Evolutionary conservation across 805 yeast genomes (phyloP), one percentile per base, ranked within the genome.

Genomic region (Kodamaea laetipori): DNA sequence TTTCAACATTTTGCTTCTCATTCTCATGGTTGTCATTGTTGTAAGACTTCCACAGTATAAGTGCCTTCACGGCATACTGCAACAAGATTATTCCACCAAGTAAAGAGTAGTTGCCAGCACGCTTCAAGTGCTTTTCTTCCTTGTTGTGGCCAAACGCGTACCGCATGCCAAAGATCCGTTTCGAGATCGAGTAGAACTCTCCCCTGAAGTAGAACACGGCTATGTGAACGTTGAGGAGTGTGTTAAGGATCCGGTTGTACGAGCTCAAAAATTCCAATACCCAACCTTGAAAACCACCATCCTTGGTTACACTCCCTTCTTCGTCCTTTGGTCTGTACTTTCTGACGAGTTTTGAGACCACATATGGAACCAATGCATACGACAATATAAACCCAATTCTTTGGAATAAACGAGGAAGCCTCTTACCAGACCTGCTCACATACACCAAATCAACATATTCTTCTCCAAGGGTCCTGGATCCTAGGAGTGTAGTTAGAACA

Each of bases 401-500:
- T 21, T 78, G 68, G 1, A 50, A 15, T 3, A 64, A 23, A 25
- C 60, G 63, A 0, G 86, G 84, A 4, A 84, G 60, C 32, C 66
- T 56, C 13, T 54, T 71, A 0, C 89, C 87, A 26, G 62, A 60
- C 39, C 77, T 66, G 30, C 67, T 69, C 5, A 85, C 88, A 56
- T 86, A 84, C 6, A 80, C 63, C 43, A 88, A 65, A 61, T 92
- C 96, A 10, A 90, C 90, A 63, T 92, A 92, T 64, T 92, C 97
- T 59, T 92, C 98, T 1, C 99, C 99, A 19, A 94, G 66, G 0
- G 98, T 92, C 42, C 92, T 73, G 1, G 86, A 78, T 0, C 92
- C 92, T 4, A 78, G 46, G 10, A 85, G 64, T 0, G 97, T 90
- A 0, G 97, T 92, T 16, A 87, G 64, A 2, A 75, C 61, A n/a